Percentiles rank a stretch among this genome's conserved stretches.
Conservation (phyloP, 2,329 filamentous ascomycete genomes). For the Cephalotrichum gorgonifer region DNA sequence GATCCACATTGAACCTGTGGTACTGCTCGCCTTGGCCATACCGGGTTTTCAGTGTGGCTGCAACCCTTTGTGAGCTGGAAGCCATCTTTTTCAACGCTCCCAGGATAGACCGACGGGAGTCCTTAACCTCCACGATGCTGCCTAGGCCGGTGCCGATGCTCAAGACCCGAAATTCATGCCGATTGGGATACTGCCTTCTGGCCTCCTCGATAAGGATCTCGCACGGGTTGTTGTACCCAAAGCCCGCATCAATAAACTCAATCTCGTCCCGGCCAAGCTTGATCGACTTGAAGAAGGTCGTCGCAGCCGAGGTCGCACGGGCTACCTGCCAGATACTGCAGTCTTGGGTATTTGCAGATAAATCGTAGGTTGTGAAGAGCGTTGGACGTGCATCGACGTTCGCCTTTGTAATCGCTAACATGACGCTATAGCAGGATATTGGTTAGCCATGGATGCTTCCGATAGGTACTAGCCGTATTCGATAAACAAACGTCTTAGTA, state of each 20-base stretch:
- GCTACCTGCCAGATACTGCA: slow-evolving; percentile 20
- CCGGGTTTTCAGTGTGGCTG: slow-evolving; percentile 3
- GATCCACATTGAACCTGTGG: slow-evolving; percentile 16
- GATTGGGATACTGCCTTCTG: slow-evolving; percentile 11
- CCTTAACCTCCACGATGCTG: slow-evolving; percentile 9
- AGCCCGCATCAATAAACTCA: slow-evolving; percentile 18
- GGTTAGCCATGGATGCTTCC: not conserved
- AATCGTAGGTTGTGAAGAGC: slow-evolving; percentile 17
- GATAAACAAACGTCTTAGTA: slow-evolving; percentile 13
- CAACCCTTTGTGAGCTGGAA: slow-evolving; percentile 11
- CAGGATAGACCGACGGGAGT: slow-evolving; percentile 9
- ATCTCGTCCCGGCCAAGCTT: slow-evolving; percentile 15
- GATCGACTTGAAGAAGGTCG: slow-evolving; percentile 19
- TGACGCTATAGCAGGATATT: slow-evolving; percentile 11
- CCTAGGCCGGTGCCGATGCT: slow-evolving; percentile 18
- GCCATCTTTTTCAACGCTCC: slow-evolving; percentile 12
- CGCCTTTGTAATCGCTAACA: slow-evolving; percentile 17
- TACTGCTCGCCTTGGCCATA: slow-evolving; percentile 12
- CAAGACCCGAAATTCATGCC: slow-evolving; percentile 10
- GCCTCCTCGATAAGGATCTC: slow-evolving; percentile 18
- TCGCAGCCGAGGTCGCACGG: slow-evolving; percentile 16
- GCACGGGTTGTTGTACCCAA: slow-evolving; percentile 21
- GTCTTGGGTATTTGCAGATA: slow-evolving; percentile 7
- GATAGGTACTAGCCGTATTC: not conserved
- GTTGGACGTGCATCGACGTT: slow-evolving; percentile 11